Conservation (phyloP, 2,329 filamentous ascomycete genomes). For the Setomelanomma holmii region DNA sequence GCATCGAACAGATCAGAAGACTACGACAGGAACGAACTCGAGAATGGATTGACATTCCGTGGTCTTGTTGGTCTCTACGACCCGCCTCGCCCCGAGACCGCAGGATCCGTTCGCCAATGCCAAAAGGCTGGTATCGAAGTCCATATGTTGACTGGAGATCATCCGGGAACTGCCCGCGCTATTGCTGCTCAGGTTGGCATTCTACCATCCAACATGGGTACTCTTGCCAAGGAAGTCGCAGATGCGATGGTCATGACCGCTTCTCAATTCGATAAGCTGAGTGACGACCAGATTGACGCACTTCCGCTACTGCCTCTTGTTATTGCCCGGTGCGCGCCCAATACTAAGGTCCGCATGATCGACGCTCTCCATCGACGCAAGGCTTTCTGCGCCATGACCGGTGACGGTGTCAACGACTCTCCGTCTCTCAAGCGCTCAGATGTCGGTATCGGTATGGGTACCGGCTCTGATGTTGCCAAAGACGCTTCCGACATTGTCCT, state of each 20-base stretch:
- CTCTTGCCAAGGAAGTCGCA: constrained; percentile 35
- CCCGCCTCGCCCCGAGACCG: constrained; percentile 81
- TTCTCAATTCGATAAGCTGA: constrained; percentile 52
- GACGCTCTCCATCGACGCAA: constrained; percentile 51
- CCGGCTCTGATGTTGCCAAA: constrained; percentile 54
- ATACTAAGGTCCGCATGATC: constrained; percentile 56
- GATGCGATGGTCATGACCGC: constrained; percentile 44
- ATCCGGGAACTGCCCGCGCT: constrained; percentile 53
- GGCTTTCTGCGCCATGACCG: constrained; percentile 52
- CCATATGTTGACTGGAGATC: constrained; percentile 58
- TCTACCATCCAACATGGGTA: constrained; percentile 52
- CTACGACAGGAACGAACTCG: constrained; percentile 66
- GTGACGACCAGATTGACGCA: constrained; percentile 51
- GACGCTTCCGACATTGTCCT: constrained; percentile 55
- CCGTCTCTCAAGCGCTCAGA: constrained; percentile 56
- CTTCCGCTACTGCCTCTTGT: constrained; percentile 51
- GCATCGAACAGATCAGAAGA: constrained; percentile 54
- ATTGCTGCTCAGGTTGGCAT: constrained; percentile 55
- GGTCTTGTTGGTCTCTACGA: constrained; percentile 86
- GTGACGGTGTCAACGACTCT: constrained; percentile 56
- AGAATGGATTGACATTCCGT: constrained; percentile 72
- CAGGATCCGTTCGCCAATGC: constrained; percentile 53
- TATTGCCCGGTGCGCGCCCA: constrained; percentile 53
- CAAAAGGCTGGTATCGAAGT: constrained; percentile 49
- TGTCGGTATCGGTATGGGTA: constrained; percentile 56